A percentile compares a stretch with the other conserved stretches of the same genome.
phyloP scores from a whole-genome alignment of 2,329 filamentous ascomycete species.

The Balansia obtecta region DNA sequence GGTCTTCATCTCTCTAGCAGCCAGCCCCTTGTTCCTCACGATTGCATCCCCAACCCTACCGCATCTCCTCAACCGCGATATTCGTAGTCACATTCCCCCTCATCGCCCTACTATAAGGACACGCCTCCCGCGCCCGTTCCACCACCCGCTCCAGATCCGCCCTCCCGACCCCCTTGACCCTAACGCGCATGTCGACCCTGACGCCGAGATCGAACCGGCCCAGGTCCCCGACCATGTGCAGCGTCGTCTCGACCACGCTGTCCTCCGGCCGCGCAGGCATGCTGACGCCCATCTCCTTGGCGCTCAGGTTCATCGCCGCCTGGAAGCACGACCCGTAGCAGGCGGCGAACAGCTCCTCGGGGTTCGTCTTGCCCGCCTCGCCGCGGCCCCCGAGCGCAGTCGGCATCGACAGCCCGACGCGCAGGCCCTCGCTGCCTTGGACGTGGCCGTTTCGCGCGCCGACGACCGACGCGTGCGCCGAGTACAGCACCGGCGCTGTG shows the following conservation, averaged over 20 bases:
- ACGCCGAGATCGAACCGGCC: slow-evolving; percentile 31
- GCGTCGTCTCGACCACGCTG: slow-evolving; percentile 26
- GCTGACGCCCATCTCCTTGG: slow-evolving; percentile 24
- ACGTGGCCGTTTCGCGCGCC: slow-evolving; percentile 22
- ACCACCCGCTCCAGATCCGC: slow-evolving; percentile 15
- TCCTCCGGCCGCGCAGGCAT: slow-evolving; percentile 25
- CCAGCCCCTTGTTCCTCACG: too few relatives aligned
- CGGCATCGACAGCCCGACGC: too few relatives aligned
- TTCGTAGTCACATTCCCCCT: slow-evolving; percentile 16
- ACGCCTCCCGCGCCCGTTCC: slow-evolving; percentile 14
- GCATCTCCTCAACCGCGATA: slow-evolving; percentile 11
- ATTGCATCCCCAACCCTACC: too few relatives aligned
- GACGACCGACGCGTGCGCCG: slow-evolving; percentile 27
- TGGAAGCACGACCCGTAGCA: slow-evolving; percentile 36
- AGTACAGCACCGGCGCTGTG: slow-evolving; percentile 25
- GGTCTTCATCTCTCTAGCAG: too few relatives aligned
- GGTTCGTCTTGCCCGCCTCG: slow-evolving; percentile 29
- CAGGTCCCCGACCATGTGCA: slow-evolving; percentile 31
- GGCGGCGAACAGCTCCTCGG: slow-evolving; percentile 34
- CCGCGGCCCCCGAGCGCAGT: too few relatives aligned
- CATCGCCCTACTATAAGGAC: slow-evolving; percentile 17
- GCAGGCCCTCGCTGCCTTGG: slow-evolving; percentile 15
- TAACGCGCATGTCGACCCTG: slow-evolving; percentile 29
- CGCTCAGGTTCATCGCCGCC: slow-evolving; percentile 31
- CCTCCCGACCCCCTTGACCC: slow-evolving; percentile 16